A percentile compares a stretch with the other conserved stretches of the same genome.
phyloP scores from a whole-genome alignment of 768 basidiomycete species.

The Rossbeevera mucosa region DNA sequence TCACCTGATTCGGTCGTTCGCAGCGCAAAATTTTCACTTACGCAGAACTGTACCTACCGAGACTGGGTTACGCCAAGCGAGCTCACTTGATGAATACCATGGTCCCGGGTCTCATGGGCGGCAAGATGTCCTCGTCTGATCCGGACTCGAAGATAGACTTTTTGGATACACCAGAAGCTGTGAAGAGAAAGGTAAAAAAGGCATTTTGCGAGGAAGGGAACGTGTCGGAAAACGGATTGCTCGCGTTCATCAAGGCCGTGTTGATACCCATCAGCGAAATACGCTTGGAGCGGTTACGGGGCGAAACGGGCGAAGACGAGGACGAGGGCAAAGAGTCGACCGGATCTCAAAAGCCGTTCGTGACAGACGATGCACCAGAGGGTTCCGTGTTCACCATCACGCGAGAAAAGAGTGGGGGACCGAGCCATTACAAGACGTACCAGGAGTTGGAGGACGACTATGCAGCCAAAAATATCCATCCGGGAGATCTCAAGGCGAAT shows the following conservation, averaged over 20 bases:
- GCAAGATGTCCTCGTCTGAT: conserved; percentile 98
- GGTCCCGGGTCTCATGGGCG: conserved; percentile 91
- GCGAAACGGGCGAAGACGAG: conserved; percentile 38
- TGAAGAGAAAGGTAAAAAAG: conserved; percentile 84
- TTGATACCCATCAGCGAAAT: conserved; percentile 82
- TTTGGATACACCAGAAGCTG: conserved; percentile 77
- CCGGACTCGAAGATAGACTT: conserved; percentile 98
- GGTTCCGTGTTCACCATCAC: conserved; percentile 79
- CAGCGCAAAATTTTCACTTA: conserved; percentile 99
- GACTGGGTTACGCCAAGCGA: conserved; percentile 88
- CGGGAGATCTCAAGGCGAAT: conserved; percentile 80
- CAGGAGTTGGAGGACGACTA: conserved; percentile 71
- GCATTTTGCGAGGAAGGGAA: conserved; percentile 97
- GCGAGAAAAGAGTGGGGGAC: conserved; percentile 70
- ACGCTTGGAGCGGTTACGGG: conserved; percentile 53
- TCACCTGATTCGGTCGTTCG: background rate
- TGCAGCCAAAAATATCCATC: conserved; percentile 72
- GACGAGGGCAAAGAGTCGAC: conserved; percentile 44
- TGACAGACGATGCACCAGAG: conserved; percentile 62
- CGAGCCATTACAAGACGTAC: conserved; percentile 67
- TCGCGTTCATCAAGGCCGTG: conserved; percentile 83
- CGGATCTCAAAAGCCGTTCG: conserved; percentile 59
- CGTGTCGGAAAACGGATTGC: conserved; percentile 79
- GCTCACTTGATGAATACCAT: conserved; percentile 98
- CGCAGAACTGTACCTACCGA: conserved; percentile 92